These are phyloP conservation scores for Sphaerobolus stellatus DNA, from an alignment of 1,284 basidiomycete species.

Conservation along the genomic window DNA sequence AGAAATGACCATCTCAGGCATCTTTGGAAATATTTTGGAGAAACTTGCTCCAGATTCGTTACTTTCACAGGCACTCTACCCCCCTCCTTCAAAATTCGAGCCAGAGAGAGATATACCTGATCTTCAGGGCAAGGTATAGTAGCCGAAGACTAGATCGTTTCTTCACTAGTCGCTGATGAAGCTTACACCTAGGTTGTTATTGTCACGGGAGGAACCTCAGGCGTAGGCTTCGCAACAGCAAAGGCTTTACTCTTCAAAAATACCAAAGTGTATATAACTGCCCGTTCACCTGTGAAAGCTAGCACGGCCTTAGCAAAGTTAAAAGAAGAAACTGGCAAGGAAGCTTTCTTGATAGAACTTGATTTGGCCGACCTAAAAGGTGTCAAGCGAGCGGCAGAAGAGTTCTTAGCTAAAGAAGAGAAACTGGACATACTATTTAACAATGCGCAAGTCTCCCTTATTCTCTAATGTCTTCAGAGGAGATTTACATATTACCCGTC, in stretches of 20 bases:
- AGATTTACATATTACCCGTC: slow-evolving; percentile 24
- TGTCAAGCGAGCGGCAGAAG: slow-evolving; percentile 3
- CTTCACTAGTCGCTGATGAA: too few species aligned
- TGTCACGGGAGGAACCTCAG: background rate
- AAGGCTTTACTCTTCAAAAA: background rate
- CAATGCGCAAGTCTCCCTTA: background rate
- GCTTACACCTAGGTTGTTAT: background rate
- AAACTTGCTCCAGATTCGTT: slow-evolving; percentile 2
- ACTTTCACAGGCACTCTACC: slow-evolving; percentile 1
- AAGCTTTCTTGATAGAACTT: background rate
- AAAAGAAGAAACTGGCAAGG: background rate
- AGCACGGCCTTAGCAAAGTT: background rate
- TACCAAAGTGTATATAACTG: slow-evolving; percentile 9
- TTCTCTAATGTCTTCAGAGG: background rate
- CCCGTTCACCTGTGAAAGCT: background rate
- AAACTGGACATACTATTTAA: slow-evolving; percentile 2
- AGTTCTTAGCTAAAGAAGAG: slow-evolving; percentile 2
- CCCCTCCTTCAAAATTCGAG: slow-evolving; percentile 1
- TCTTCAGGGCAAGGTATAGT: slow-evolving; percentile 33
- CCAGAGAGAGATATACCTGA: slow-evolving; percentile 35
- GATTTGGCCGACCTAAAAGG: background rate
- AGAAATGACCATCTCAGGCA: too few species aligned
- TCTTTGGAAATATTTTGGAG: slow-evolving; percentile 1
- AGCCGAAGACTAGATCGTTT: too few species aligned
- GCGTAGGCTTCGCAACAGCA: background rate